A percentile compares a stretch with the other conserved stretches of the same genome.
These are phyloP conservation scores for Zoysia pacifica DNA, from an alignment of 176 grass and related monocot species.

Conservation along the genomic window DNA sequence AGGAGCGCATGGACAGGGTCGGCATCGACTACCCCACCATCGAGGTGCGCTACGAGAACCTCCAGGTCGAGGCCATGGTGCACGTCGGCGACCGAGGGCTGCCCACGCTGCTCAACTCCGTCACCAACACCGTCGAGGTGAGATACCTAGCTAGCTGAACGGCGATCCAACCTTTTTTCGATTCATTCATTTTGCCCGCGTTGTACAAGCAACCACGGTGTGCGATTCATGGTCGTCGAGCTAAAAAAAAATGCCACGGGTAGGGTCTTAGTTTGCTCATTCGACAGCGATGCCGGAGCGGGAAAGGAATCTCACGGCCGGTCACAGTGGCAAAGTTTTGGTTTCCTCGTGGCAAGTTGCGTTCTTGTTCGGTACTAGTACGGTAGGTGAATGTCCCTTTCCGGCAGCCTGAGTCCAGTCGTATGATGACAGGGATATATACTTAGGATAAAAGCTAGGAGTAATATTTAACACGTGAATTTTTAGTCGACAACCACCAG, in stretches of 20 bases:
- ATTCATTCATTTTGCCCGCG: no score
- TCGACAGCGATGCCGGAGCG: conserved; percentile 9
- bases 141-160: no score
- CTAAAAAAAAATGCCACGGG: no score
- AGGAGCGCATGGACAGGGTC: conserved; percentile 74
- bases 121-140: conserved; percentile 77
- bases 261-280: no score
- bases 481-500: no score
- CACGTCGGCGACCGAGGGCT: conserved; percentile 65
- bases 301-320: background rate
- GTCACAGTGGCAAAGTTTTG: background rate
- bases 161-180: no score
- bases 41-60: conserved; percentile 72
- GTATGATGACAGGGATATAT: no score
- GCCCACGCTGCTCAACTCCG: conserved; percentile 71
- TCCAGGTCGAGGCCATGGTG: conserved; percentile 53
- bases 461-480: no score
- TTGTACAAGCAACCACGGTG: no score
- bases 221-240: no score
- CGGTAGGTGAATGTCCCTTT: background rate
- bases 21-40: conserved; percentile 80
- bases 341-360: background rate
- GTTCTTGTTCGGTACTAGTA: background rate
- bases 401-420: background rate
- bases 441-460: no score